These are phyloP conservation scores for Monosporascus ibericus DNA, from an alignment of 2,329 filamentous ascomycete genomes.

Conservation along the genomic window DNA sequence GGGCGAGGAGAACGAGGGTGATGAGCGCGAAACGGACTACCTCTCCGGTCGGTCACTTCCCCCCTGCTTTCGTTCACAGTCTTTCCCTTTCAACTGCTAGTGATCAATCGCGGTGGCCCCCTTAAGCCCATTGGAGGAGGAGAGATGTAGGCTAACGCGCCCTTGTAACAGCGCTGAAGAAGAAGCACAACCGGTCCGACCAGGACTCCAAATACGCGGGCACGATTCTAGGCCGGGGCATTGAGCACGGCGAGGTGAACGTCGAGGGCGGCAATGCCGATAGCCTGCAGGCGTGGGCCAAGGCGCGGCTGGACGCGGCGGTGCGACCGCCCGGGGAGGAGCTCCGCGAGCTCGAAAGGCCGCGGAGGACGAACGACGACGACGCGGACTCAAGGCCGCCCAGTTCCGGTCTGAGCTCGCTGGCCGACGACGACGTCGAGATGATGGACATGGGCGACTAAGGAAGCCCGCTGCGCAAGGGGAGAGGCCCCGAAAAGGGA, in stretches of 20 bases:
- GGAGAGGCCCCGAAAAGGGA: neutral
- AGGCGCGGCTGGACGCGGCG: constrained; percentile 30
- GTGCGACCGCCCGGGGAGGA: constrained; percentile 17
- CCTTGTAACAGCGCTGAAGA: constrained; percentile 61
- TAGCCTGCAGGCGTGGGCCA: constrained; percentile 61
- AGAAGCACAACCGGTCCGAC: constrained; percentile 84
- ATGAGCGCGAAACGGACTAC: constrained; percentile 51
- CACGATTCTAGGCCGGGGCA: constrained; percentile 70
- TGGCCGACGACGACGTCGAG: constrained; percentile 39
- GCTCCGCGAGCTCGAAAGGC: neutral
- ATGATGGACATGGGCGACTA: constrained; percentile 30
- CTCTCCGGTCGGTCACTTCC: constrained; percentile 50
- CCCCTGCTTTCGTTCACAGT: constrained; percentile 4
- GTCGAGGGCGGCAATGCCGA: constrained; percentile 72
- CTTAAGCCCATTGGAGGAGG: too few relatives aligned
- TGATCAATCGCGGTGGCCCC: too few relatives aligned
- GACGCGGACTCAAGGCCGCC: constrained; percentile 37
- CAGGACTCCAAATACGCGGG: constrained; percentile 82
- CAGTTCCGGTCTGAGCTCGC: constrained; percentile 52
- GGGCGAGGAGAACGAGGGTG: constrained; percentile 47
- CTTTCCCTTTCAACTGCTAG: neutral
- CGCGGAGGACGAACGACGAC: constrained; percentile 13
- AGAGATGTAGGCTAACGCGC: constrained; percentile 9
- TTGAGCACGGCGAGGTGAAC: constrained; percentile 64
- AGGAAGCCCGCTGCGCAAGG: neutral